phyloP scores from a whole-genome alignment of 169 alveolate genomes.

The Plasmodium reichenowi region DNA sequence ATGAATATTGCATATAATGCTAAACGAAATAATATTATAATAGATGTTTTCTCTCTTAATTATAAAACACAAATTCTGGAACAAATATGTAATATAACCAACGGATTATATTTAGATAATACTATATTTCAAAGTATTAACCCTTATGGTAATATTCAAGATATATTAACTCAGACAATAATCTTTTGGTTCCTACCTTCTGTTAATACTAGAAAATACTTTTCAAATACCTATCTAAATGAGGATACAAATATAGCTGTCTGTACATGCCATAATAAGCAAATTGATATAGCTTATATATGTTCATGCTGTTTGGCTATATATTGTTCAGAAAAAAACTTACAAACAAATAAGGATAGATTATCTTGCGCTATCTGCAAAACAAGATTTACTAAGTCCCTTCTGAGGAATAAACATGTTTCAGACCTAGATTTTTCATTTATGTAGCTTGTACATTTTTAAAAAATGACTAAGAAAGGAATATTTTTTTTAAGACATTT shows the following conservation, averaged over 20 bases:
- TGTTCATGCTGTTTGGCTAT: constrained; percentile 91
- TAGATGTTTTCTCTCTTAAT: constrained; percentile 67
- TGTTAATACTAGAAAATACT: constrained; percentile 79
- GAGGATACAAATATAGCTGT: constrained; percentile 88
- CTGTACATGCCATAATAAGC: constrained; percentile 89
- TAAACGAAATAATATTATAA: constrained; percentile 58
- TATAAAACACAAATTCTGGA: constrained; percentile 58
- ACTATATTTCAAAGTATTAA: constrained; percentile 42
- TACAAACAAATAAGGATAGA: constrained; percentile 80
- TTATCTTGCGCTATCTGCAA: constrained; percentile 77
- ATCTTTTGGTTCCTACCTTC: constrained; percentile 89
- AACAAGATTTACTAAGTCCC: constrained; percentile 68
- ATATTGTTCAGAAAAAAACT: constrained; percentile 79
- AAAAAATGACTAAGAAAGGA: too few relatives aligned
- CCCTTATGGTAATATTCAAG: constrained; percentile 51
- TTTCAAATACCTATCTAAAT: constrained; percentile 85
- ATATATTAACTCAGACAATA: constrained; percentile 62
- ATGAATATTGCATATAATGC: constrained; percentile 77
- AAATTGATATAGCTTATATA: constrained; percentile 88
- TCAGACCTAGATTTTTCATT: constrained; percentile 66
- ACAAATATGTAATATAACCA: constrained; percentile 74
- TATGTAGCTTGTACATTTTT: not conserved
- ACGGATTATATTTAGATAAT: constrained; percentile 64
- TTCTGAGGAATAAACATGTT: constrained; percentile 41
- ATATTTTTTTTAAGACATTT: too few relatives aligned